Conservation (phyloP, 345 rosid species). For the Erysimum cheiranthoides region DNA sequence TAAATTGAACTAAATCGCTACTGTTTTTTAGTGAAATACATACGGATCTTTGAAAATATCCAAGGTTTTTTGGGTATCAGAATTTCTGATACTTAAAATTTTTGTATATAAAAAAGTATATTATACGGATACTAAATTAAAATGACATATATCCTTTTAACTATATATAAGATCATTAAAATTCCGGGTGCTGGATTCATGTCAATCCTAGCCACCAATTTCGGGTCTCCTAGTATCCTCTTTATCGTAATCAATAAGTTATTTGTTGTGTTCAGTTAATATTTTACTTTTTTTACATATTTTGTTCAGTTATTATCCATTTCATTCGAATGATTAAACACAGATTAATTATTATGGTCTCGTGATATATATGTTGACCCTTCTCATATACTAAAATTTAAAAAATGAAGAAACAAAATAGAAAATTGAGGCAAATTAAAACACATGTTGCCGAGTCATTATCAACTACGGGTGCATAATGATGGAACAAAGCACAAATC, state of each 20-base stretch:
- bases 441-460: constrained; percentile 43
- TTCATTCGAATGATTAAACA: constrained; percentile 17
- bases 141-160: neutral
- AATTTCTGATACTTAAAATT: neutral
- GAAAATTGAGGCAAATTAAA: constrained; percentile 30
- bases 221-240: neutral
- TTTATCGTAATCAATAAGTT: neutral
- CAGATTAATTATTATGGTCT: constrained; percentile 17
- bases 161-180: neutral
- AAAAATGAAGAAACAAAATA: neutral
- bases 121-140: neutral
- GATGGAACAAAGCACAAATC: constrained; percentile 42
- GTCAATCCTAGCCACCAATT: neutral
- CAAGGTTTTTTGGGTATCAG: neutral
- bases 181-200: neutral
- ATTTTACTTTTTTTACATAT: too few relatives aligned
- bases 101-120: neutral
- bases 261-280: neutral
- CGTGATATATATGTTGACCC: constrained; percentile 18
- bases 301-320: neutral
- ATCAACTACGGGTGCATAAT: constrained; percentile 45
- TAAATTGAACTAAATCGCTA: neutral
- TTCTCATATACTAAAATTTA: constrained; percentile 1
- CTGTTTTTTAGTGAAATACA: neutral
- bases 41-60: neutral